phyloP scores from a whole-genome alignment of 164 flowering plant genomes.

The Akebia trifoliata region DNA sequence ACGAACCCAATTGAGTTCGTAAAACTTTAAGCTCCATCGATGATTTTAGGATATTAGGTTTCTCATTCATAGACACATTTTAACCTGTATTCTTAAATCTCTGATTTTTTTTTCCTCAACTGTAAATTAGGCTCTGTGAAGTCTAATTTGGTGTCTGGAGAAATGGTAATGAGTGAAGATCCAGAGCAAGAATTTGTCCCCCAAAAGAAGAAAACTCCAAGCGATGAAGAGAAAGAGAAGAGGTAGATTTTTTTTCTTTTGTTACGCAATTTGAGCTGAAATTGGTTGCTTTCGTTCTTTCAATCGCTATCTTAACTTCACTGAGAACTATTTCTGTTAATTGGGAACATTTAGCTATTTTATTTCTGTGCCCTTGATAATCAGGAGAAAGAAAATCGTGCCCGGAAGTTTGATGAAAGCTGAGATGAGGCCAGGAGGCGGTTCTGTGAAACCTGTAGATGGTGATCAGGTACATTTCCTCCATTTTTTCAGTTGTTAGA shows the following conservation, averaged over 20 bases:
- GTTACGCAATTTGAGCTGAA: not conserved
- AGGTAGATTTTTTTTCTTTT: slow-evolving; percentile 24
- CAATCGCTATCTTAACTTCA: not conserved
- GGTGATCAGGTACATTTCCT: slow-evolving; percentile 69
- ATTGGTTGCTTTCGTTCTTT: not conserved
- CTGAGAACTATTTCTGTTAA: not conserved
- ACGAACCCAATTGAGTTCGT: too few relatives aligned
- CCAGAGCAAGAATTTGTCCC: slow-evolving; percentile 31
- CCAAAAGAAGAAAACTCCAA: slow-evolving; percentile 42
- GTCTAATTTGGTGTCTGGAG: not conserved
- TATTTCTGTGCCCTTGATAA: not conserved
- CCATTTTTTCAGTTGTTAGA: not conserved
- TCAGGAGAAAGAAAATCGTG: slow-evolving; percentile 70
- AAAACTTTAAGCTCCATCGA: too few relatives aligned
- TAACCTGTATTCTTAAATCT: not conserved
- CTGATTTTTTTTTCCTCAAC: not conserved
- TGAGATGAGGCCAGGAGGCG: slow-evolving; percentile 72
- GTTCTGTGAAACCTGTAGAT: slow-evolving; percentile 57
- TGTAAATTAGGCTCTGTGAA: not conserved
- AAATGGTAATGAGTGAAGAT: slow-evolving; percentile 32
- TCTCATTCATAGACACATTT: too few relatives aligned
- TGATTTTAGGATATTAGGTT: too few relatives aligned
- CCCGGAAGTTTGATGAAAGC: slow-evolving; percentile 93
- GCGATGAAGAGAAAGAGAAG: slow-evolving; percentile 57
- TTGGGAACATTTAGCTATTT: not conserved